A percentile compares a stretch with the other conserved stretches of the same genome.
phyloP scores from a whole-genome alignment of 2,329 filamentous ascomycete species.

The Botrytis tulipae region DNA sequence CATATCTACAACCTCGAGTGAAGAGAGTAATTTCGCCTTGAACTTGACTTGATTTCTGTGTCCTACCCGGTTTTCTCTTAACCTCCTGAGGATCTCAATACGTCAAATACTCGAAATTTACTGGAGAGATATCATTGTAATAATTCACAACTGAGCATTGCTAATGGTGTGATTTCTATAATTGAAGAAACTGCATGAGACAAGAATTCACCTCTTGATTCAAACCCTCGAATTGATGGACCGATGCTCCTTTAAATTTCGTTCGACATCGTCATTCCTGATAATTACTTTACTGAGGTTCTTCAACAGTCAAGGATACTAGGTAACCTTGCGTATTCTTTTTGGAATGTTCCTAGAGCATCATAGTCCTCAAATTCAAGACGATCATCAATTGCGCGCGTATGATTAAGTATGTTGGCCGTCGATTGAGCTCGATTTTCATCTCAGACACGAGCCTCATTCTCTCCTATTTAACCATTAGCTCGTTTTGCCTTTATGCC shows the following conservation, averaged over 20 bases:
- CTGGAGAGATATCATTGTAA: background rate
- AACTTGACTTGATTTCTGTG: background rate
- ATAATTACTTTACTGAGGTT: too few relatives aligned
- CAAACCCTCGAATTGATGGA: background rate
- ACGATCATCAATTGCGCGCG: background rate
- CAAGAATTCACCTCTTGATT: background rate
- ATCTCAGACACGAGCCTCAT: background rate
- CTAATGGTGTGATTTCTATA: background rate
- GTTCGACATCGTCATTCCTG: background rate
- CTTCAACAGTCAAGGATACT: background rate
- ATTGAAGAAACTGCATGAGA: background rate
- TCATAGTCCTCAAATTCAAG: background rate
- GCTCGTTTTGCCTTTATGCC: background rate
- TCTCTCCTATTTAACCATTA: background rate
- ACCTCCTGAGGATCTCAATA: background rate
- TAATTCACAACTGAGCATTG: background rate
- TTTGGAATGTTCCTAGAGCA: background rate
- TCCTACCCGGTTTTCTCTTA: background rate
- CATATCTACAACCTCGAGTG: accelerated
- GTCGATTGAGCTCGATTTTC: background rate
- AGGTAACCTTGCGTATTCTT: background rate
- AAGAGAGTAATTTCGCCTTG: background rate
- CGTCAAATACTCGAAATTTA: too few relatives aligned
- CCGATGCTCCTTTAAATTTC: background rate
- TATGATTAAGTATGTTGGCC: background rate